Evolutionary conservation across 768 basidiomycete species (phyloP), one percentile per base, ranked within the genome.

Genomic region (Agaricus blazei): DNA sequence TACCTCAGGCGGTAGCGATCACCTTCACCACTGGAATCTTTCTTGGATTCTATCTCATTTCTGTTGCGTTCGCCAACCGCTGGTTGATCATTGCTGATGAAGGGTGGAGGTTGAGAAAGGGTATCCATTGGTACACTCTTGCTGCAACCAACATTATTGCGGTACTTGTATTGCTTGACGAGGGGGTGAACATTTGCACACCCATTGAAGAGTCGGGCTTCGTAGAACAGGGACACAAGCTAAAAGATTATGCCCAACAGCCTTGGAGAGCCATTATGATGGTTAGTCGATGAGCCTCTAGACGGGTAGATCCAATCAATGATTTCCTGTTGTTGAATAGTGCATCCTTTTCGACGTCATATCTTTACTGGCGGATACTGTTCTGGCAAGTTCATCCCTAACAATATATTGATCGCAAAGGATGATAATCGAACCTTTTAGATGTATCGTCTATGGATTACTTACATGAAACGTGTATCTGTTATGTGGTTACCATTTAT

Each of bases 21-120:
- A 45, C 26, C 9, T 54, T 54, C 36, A 48, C 45, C 9, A 36
- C 19, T 19, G 53, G 44, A 5, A 15, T 48, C 14, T n/a, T 48
- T 19, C 44, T 24, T 37, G 55, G 55, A 3, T 28, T 56, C 6
- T 56, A 51, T 37, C 12, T 51, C 8, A 23, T 41, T 28, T 36
- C 55, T 1, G 15, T 43, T 11, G 8, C 23, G 4, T 56, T 29
- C 27, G 26, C 48, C 42, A 42, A 34, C 31, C 47, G 48, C 14
- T 56, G 49, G 48, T 37, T 56, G 15, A 15, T 54, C 27, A 44
- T 56, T n/a, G 34, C 41, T 11, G 55, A 56, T 27, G 48, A 51
- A 40, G 56, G 56, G 28, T 57, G 56, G 56, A 47, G 24, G n/a
- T 12, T 26, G 15, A 50, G 51, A 19, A 42, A 42, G 9, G 8